These are phyloP conservation scores for Lepiota brunneoincarnata DNA, from an alignment of 768 basidiomycete genomes.

Conservation along the genomic window DNA sequence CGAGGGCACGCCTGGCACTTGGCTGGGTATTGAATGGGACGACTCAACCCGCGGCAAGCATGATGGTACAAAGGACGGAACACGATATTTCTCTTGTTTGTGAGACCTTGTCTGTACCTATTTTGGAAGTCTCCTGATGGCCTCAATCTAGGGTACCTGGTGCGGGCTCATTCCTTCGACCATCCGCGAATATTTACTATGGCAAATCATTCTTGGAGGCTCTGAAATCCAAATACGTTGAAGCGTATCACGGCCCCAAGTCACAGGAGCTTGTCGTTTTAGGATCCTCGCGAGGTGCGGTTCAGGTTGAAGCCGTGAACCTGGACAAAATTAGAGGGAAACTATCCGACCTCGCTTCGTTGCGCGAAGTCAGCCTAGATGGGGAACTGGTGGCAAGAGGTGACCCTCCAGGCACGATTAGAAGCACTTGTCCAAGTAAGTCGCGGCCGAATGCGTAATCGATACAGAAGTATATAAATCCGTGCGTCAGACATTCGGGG, in stretches of 20 bases:
- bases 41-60: constrained; percentile 83
- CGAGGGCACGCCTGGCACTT: constrained; percentile 58
- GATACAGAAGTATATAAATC: constrained; percentile 6
- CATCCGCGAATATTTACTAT: constrained; percentile 52
- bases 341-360: constrained; percentile 58
- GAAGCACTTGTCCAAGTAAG: constrained; percentile 67
- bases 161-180: constrained; percentile 81
- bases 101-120: constrained; percentile 33
- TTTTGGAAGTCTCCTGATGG: constrained; percentile 16
- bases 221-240: constrained; percentile 75
- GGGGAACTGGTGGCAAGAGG: constrained; percentile 53
- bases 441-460: constrained; percentile 2
- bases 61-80: constrained; percentile 76
- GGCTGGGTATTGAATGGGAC: constrained; percentile 99
- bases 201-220: constrained; percentile 76
- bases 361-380: constrained; percentile 83
- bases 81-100: constrained; percentile 77
- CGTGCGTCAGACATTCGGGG: constrained; percentile 60
- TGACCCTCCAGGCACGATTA: constrained; percentile 50
- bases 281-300: constrained; percentile 79
- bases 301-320: constrained; percentile 83
- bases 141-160: constrained; percentile 43
- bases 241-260: constrained; percentile 47
- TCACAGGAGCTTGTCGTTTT: constrained; percentile 64
- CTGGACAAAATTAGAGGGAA: constrained; percentile 76